Percentiles rank a stretch among this genome's conserved stretches.
phyloP scores from a whole-genome alignment of 2,329 filamentous ascomycete genomes.

The Pseudocercospora pini-densiflorae region DNA sequence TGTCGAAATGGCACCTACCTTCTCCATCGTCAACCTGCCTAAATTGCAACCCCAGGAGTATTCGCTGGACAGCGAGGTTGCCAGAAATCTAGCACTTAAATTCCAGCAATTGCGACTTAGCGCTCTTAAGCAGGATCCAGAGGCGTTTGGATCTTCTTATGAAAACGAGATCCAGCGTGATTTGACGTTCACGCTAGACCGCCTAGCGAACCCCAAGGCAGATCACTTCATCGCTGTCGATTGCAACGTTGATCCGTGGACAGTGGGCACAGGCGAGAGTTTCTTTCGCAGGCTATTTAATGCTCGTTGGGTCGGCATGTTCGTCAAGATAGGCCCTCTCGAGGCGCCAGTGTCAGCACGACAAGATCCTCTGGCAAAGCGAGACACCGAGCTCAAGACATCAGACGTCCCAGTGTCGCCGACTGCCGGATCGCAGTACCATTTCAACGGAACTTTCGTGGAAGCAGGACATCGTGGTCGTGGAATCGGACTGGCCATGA shows the following conservation, averaged over 20 bases:
- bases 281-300: conserved; percentile 16
- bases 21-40: conserved; percentile 18
- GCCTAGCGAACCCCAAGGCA: conserved; percentile 35
- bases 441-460: conserved; percentile 40
- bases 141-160: conserved; percentile 39
- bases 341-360: conserved; percentile 20
- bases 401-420: not conserved
- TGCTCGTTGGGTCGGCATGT: conserved; percentile 34
- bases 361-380: conserved; percentile 24
- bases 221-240: conserved; percentile 32
- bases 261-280: not conserved
- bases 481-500: conserved; percentile 38
- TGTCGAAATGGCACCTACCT: conserved; percentile 6
- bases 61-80: conserved; percentile 3
- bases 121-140: conserved; percentile 34
- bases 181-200: conserved; percentile 29
- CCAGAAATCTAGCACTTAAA: conserved; percentile 25
- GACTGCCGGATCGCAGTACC: conserved; percentile 4
- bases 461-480: conserved; percentile 29
- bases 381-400: not conserved
- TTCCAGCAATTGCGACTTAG: conserved; percentile 34
- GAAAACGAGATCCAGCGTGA: conserved; percentile 31
- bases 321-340: conserved; percentile 35
- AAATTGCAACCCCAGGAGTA: conserved; percentile 20
- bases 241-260: not conserved